Base-by-base conservation (phyloP, 2,329 filamentous ascomycete genomes). In the Leptographium wingfieldii region DNA sequence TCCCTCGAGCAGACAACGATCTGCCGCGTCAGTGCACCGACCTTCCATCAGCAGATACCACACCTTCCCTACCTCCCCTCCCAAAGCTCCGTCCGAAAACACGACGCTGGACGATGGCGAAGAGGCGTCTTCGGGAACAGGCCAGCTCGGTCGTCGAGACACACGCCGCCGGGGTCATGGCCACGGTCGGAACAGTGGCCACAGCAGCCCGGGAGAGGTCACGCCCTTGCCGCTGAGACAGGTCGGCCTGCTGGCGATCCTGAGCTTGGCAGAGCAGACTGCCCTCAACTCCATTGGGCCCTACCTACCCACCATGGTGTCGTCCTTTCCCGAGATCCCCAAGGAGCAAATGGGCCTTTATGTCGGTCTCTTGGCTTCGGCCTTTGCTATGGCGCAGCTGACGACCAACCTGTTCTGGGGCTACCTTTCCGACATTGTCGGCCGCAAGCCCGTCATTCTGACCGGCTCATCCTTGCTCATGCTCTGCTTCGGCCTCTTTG, bases 271-370 rank as follows among this genome's bases (percentile, higher is more conserved):
- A 59, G 94, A 99, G 71, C 94, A 99, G 77, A 97, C 92, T 0
- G 94, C 94, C 0, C 81, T 99, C 69, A 99, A 99, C 72, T 96
- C 91, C 27, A 96, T 99, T 68, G 88, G 87, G 12, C 94, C 94
- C 1, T 99, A 99, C 72, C 82, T 99, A 1, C 94, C 94, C 0
- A 83, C 91, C 66, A 97, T 99, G 92, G 86, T 92, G 1, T 82
- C 84, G 27, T 85, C 84, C 1, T 97, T 97, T 70, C 88, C 90
- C 1, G 89, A 89, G 63, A 86, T 96, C 25, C 80, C 87, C 25
- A 73, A 80, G 1, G 78, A 77, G 6, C 77, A 91, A 66, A 86
- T 87, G 38, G 94, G 92, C 1, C 70, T 97, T 51, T 97, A 95
- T 69, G 91, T 97, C 0, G 94, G 94, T 16, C 78, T 91, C 55